These are phyloP conservation scores for Exophiala viscosa DNA, from an alignment of 2,329 filamentous ascomycete species.

Conservation along the genomic window DNA sequence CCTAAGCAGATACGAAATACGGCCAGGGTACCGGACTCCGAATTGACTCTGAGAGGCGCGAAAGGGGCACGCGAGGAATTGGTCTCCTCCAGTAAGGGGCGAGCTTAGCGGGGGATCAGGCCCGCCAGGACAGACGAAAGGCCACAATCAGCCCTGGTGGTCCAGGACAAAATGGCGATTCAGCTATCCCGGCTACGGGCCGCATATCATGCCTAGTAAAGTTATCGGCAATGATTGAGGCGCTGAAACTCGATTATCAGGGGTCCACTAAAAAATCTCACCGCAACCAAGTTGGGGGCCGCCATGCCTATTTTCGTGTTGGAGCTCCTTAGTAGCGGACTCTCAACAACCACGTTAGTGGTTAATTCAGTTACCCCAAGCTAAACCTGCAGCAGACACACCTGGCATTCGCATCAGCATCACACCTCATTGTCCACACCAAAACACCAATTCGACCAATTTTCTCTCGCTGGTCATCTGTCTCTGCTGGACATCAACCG, in stretches of 20 bases:
- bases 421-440: conserved; percentile 6
- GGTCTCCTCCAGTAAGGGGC: not conserved
- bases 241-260: not conserved
- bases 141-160: too few relatives aligned
- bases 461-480: conserved; percentile 9
- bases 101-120: not conserved
- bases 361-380: not conserved
- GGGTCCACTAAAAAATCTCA: conserved; percentile 17
- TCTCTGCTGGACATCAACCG: conserved; percentile 15
- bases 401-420: conserved; percentile 13
- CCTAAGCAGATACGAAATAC: conserved; percentile 15
- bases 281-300: conserved; percentile 25
- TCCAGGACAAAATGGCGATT: not conserved
- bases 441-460: conserved; percentile 10
- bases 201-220: not conserved
- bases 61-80: conserved; percentile 15
- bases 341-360: conserved; percentile 20
- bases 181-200: conserved; percentile 8
- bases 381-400: not conserved
- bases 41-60: not conserved
- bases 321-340: conserved; percentile 19
- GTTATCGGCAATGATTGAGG: not conserved
- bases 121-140: not conserved
- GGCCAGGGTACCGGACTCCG: conserved; percentile 20
- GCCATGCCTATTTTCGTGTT: conserved; percentile 26